Evolutionary conservation across 176 grass and related monocot genomes (phyloP).

Genomic region (Oryza meyeriana): DNA sequence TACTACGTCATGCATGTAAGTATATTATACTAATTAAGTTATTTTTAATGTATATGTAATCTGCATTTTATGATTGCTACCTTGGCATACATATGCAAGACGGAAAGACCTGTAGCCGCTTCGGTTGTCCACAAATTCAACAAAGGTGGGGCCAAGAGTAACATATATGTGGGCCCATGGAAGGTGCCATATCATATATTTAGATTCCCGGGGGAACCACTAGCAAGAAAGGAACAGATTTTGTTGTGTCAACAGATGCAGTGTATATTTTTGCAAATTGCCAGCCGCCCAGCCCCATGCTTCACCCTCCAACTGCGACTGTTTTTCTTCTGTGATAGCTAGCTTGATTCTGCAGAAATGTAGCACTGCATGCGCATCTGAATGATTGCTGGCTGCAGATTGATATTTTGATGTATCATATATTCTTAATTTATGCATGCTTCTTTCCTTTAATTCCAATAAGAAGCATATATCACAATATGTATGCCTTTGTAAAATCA

Average conservation of each 20-base stretch:
- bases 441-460: background rate
- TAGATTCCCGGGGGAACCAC: slow-evolving; percentile 15
- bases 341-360: background rate
- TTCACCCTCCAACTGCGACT: background rate
- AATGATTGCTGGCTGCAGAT: background rate
- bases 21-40: no score
- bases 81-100: background rate
- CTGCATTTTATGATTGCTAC: background rate
- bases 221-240: slow-evolving; percentile 25
- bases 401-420: background rate
- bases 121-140: background rate
- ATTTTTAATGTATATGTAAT: background rate
- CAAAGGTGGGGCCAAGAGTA: background rate
- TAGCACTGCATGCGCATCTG: background rate
- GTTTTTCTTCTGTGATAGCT: background rate
- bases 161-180: background rate
- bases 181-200: background rate
- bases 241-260: background rate
- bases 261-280: background rate
- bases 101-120: background rate
- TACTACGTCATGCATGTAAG: no score
- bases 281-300: background rate
- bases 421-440: background rate
- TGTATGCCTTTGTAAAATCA: background rate
- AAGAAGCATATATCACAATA: no score